phyloP scores from a whole-genome alignment of 495 filamentous ascomycete species.

The Penicillium samsonianum region DNA sequence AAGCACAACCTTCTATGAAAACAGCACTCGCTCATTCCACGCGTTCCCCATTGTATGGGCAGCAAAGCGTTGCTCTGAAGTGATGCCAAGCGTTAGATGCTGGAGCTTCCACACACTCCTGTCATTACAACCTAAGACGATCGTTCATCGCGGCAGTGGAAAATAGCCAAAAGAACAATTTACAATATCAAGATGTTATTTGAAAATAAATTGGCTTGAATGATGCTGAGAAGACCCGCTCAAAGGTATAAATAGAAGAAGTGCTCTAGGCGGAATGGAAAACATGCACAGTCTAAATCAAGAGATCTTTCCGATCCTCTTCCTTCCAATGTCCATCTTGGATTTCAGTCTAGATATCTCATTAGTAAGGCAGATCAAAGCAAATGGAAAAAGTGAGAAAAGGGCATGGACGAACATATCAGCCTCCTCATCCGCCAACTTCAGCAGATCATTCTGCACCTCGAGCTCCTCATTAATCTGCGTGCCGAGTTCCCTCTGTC shows the following conservation, averaged over 20 bases:
- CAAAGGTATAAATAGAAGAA: not conserved
- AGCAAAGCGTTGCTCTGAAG: not conserved
- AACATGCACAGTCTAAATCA: constrained; percentile 30
- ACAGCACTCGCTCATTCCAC: not conserved
- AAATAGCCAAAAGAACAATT: not conserved
- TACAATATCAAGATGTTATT: not conserved
- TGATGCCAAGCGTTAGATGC: not conserved
- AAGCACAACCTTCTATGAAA: not conserved
- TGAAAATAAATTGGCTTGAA: not conserved
- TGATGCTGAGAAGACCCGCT: not conserved
- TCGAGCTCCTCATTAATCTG: constrained; percentile 84
- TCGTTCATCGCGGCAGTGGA: not conserved
- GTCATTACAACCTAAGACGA: not conserved
- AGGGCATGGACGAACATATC: constrained; percentile 49
- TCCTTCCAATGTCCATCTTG: constrained; percentile 83
- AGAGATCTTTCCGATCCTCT: constrained; percentile 74
- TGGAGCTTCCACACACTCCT: not conserved
- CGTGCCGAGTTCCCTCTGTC: constrained; percentile 84
- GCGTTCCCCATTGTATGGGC: not conserved
- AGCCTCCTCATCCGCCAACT: constrained; percentile 72
- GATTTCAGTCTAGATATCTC: constrained; percentile 53
- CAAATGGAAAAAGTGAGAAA: not conserved
- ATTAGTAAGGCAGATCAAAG: constrained; percentile 23
- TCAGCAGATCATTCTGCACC: constrained; percentile 80
- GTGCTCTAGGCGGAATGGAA: not conserved